These are phyloP conservation scores for Gamarada debralockiae DNA, from an alignment of 495 filamentous ascomycete genomes.

Conservation along the genomic window DNA sequence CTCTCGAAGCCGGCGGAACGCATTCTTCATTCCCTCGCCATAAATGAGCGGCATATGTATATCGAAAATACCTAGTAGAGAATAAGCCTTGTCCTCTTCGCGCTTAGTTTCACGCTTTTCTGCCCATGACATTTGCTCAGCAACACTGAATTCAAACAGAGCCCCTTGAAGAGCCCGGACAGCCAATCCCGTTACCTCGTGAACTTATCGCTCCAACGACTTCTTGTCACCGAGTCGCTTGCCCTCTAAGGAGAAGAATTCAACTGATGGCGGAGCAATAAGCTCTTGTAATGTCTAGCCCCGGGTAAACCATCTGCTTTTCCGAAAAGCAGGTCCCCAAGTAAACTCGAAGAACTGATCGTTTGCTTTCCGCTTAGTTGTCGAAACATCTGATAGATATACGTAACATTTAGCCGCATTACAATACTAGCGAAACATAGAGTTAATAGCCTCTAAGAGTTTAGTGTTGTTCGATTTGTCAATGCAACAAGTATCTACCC, in stretches of 20 bases:
- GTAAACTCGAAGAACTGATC: background rate
- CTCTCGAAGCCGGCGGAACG: conserved; percentile 31
- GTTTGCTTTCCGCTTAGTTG: background rate
- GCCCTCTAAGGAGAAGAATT: conserved; percentile 4
- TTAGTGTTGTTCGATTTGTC: background rate
- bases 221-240: conserved; percentile 4
- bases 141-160: conserved; percentile 6
- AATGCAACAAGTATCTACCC: background rate
- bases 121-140: conserved; percentile 25
- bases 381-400: conserved; percentile 7
- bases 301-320: background rate
- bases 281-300: background rate
- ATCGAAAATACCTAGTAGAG: conserved; percentile 10
- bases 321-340: conserved; percentile 4
- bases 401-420: conserved; percentile 4
- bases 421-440: conserved; percentile 1
- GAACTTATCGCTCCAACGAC: background rate
- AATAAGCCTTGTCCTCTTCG: conserved; percentile 11
- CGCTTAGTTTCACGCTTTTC: conserved; percentile 24
- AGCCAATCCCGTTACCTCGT: conserved; percentile 22
- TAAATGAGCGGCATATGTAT: conserved; percentile 18
- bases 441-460: background rate
- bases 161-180: conserved; percentile 10
- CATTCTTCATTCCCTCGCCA: too few species aligned
- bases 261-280: conserved; percentile 8